Conservation (phyloP, 1,139 yeast genomes). For the Scheffersomyces insectosa region DNA sequence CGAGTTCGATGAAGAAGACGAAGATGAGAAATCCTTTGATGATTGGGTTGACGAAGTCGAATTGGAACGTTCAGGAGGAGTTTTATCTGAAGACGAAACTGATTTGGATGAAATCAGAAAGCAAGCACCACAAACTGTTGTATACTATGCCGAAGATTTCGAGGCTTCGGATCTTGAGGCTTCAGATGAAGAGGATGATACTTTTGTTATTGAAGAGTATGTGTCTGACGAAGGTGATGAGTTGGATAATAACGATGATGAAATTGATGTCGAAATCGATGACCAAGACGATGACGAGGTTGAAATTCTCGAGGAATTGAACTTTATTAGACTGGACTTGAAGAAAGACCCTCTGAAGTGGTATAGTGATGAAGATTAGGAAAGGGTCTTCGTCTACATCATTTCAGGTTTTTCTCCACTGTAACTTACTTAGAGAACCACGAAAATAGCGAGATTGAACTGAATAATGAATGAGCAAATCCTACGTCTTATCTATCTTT, state of each 20-base stretch:
- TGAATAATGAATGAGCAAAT: no score
- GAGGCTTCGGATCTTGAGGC: slow-evolving; percentile 19
- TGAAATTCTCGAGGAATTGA: slow-evolving; percentile 9
- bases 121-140: slow-evolving; percentile 4
- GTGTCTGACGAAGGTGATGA: slow-evolving; percentile 7
- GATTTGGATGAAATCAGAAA: slow-evolving; percentile 12
- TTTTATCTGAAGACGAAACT: slow-evolving; percentile 13
- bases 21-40: slow-evolving; percentile 19
- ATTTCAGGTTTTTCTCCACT: no score
- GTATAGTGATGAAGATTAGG: slow-evolving; percentile 14
- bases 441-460: no score
- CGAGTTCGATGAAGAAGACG: slow-evolving; percentile 12
- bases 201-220: slow-evolving; percentile 21
- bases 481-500: no score
- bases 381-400: neutral
- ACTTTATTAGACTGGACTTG: slow-evolving; percentile 10
- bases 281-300: slow-evolving; percentile 18
- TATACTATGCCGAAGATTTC: slow-evolving; percentile 5
- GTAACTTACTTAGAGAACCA: no score
- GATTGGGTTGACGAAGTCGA: slow-evolving; percentile 26
- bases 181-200: slow-evolving; percentile 23
- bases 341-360: slow-evolving; percentile 12
- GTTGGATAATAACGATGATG: slow-evolving; percentile 6
- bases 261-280: slow-evolving; percentile 10
- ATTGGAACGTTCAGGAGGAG: slow-evolving; percentile 12